These are phyloP conservation scores for Saccharomyces hybrid DNA, from an alignment of 1,139 yeast genomes.

Conservation along the genomic window DNA sequence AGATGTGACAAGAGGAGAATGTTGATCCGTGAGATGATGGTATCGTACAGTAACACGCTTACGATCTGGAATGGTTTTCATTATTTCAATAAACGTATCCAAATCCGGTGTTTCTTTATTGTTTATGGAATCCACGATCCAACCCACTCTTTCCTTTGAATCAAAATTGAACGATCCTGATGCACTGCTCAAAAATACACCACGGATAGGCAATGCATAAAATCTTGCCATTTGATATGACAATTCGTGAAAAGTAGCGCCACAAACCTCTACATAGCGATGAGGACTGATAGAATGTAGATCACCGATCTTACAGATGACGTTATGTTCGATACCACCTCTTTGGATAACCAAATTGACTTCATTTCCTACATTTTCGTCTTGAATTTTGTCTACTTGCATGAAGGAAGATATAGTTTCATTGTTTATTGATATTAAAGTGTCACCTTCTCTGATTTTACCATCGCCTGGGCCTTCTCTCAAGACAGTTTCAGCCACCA, in stretches of 20 bases:
- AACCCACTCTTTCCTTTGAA: conserved; percentile 52
- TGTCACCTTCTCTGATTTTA: conserved; percentile 76
- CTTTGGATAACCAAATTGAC: conserved; percentile 63
- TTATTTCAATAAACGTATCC: conserved; percentile 68
- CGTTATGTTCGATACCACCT: conserved; percentile 54
- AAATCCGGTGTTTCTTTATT: conserved; percentile 66
- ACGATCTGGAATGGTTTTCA: conserved; percentile 70
- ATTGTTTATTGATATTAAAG: conserved; percentile 66
- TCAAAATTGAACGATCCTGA: conserved; percentile 70
- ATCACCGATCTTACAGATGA: conserved; percentile 57
- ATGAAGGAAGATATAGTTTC: conserved; percentile 61
- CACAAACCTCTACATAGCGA: conserved; percentile 73
- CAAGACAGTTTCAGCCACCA: conserved; percentile 76
- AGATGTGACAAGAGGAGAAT: conserved; percentile 55
- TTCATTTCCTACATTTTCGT: conserved; percentile 55
- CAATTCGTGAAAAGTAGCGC: conserved; percentile 77
- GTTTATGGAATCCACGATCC: conserved; percentile 75
- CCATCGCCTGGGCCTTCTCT: conserved; percentile 86
- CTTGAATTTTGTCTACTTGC: conserved; percentile 78
- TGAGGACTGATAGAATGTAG: conserved; percentile 78
- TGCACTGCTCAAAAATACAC: conserved; percentile 75
- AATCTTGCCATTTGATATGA: conserved; percentile 86
- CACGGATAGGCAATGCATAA: conserved; percentile 75
- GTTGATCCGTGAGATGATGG: conserved; percentile 76
- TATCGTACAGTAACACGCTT: conserved; percentile 64